phyloP scores from a whole-genome alignment of 768 basidiomycete species.

The Agaricus blazei region DNA sequence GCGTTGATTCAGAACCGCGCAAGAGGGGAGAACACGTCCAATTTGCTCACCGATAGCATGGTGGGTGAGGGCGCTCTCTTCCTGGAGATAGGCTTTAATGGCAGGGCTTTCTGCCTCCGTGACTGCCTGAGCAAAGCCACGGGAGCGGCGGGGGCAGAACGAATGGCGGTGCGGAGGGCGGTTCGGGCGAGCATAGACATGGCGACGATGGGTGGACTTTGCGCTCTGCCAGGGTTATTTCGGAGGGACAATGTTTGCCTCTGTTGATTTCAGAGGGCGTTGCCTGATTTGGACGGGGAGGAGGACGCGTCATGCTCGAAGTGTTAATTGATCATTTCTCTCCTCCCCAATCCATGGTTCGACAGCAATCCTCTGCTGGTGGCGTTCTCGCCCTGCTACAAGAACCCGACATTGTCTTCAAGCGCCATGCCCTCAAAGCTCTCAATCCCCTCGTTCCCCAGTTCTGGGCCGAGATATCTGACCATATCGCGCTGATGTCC shows the following conservation, averaged over 20 bases:
- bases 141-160: slow-evolving; percentile 32
- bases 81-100: slow-evolving; percentile 38
- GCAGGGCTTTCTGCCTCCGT: slow-evolving; percentile 23
- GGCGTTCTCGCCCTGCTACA: slow-evolving; percentile 89
- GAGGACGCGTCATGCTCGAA: slow-evolving; percentile 41
- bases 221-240: slow-evolving; percentile 23
- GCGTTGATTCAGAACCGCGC: slow-evolving; percentile 7
- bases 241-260: slow-evolving; percentile 20
- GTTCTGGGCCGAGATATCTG: slow-evolving; percentile 99
- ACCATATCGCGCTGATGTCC: slow-evolving; percentile 85
- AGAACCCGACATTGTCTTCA: slow-evolving; percentile 83
- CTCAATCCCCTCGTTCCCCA: slow-evolving; percentile 82
- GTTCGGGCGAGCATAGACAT: slow-evolving; percentile 51
- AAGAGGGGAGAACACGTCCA: background rate
- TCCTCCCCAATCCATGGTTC: slow-evolving; percentile 50
- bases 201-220: slow-evolving; percentile 7
- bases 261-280: background rate
- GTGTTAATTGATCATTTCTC: slow-evolving; percentile 13
- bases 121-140: slow-evolving; percentile 35
- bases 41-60: slow-evolving; percentile 55
- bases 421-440: slow-evolving; percentile 85
- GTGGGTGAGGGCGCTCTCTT: slow-evolving; percentile 53
- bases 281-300: slow-evolving; percentile 18
- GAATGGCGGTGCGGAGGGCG: slow-evolving; percentile 42
- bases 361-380: slow-evolving; percentile 75